Evolutionary conservation across 805 yeast genomes (phyloP).

Genomic region (Kluyveromyces lactis): DNA sequence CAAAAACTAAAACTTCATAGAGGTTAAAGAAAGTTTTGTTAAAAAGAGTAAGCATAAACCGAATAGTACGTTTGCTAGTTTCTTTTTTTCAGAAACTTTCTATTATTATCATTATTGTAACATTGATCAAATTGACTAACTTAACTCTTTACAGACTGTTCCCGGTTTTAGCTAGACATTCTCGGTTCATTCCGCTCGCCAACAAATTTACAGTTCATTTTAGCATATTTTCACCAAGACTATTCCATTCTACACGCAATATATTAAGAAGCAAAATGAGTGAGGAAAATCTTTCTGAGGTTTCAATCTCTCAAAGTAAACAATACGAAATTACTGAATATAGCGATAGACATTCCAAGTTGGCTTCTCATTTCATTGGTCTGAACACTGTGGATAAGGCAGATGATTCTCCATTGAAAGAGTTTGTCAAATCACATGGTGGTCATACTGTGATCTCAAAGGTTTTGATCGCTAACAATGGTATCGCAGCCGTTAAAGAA

Average conservation of each 20-base stretch:
- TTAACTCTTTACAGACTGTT: conserved; percentile 1
- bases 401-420: conserved; percentile 68
- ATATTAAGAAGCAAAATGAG: conserved; percentile 24
- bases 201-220: background rate
- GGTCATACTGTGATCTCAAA: conserved; percentile 94
- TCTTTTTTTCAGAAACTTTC: too few species aligned
- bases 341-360: conserved; percentile 29
- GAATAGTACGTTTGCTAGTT: too few species aligned
- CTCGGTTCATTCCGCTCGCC: background rate
- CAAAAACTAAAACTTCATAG: too few species aligned
- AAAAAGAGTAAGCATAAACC: too few species aligned
- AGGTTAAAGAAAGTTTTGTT: too few species aligned
- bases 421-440: conserved; percentile 73
- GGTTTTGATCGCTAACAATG: conserved; percentile 92
- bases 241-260: background rate
- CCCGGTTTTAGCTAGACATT: background rate
- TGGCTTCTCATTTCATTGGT: conserved; percentile 77
- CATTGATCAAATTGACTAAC: conserved; percentile 3
- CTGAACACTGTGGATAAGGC: conserved; percentile 69
- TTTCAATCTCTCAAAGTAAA: conserved; percentile 22
- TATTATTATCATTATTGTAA: too few species aligned
- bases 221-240: background rate
- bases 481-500: conserved; percentile 98
- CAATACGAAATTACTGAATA: conserved; percentile 25
- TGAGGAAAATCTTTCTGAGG: conserved; percentile 35